These are phyloP conservation scores for Amanita polypyramis DNA, from an alignment of 768 basidiomycete genomes.

Conservation along the genomic window DNA sequence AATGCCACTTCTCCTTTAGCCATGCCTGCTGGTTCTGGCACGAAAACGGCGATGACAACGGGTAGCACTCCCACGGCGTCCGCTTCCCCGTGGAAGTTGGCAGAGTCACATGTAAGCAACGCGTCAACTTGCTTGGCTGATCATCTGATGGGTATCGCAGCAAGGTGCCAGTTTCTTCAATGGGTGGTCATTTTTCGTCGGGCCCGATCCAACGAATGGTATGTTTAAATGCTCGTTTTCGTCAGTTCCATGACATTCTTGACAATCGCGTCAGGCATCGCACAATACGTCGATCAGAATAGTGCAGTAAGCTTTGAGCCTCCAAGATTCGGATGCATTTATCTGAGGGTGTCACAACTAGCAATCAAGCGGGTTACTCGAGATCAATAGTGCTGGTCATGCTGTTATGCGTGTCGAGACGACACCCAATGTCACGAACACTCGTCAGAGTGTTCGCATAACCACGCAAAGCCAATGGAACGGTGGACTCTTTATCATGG, in stretches of 20 bases:
- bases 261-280: conserved; percentile 24
- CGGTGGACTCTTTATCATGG: conserved; percentile 67
- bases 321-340: background rate
- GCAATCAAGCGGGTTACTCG: conserved; percentile 48
- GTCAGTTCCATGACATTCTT: background rate
- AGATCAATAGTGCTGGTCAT: conserved; percentile 61
- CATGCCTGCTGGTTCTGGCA: conserved; percentile 10
- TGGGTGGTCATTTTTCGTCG: conserved; percentile 67
- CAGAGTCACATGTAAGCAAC: conserved; percentile 43
- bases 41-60: conserved; percentile 12
- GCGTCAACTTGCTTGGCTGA: conserved; percentile 7
- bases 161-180: conserved; percentile 69
- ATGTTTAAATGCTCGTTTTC: conserved; percentile 7
- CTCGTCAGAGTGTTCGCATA: conserved; percentile 72
- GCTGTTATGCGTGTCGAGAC: conserved; percentile 88
- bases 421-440: conserved; percentile 56
- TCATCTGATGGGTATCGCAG: conserved; percentile 19
- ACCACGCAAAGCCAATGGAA: conserved; percentile 50
- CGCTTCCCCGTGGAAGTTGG: conserved; percentile 46
- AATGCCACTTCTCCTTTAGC: conserved; percentile 11
- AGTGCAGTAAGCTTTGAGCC: conserved; percentile 38
- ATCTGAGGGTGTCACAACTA: conserved; percentile 14
- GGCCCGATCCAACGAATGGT: conserved; percentile 70
- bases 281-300: conserved; percentile 53
- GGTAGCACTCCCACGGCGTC: conserved; percentile 18